Evolutionary conservation across 441 rosid genomes (phyloP), one percentile per base, ranked within the genome.

Genomic region (Gossypium davidsonii): DNA sequence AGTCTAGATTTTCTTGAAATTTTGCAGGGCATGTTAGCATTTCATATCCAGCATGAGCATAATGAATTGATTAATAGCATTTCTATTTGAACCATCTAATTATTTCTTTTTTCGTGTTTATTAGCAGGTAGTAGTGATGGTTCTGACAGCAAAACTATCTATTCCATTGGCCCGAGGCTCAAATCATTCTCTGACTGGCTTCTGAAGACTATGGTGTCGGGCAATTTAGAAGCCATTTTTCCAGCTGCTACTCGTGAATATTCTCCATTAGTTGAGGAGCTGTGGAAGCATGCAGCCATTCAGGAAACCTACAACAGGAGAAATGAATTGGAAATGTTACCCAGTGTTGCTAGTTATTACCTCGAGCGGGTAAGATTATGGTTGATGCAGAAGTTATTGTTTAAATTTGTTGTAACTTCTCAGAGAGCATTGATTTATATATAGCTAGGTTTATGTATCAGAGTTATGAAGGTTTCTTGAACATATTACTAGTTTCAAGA

Each of bases 281-380:
- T 95, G 62, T 95, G 99, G 99, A 85, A 75, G 74, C 96, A 93
- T 80, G 70, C 85, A 53, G 97, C 99, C 18, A 84, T 95, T 79
- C 92, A 88, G 82, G 89, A 92, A 25, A 87, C 98, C 2, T 95
- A 90, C 81, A 88, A 84, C 70, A 85, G 99, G 31, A 88, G 84
- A 83, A 86, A 74, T 37, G 98, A 95, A 79, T 68, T 95, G 69
- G 91, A 85, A 81, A 82, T 83, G 84, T 91, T 95, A 59, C 96
- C 98, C 44, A 89, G 91, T 81, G 91, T 91, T 64, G 94, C 95
- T 65, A 88, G 81, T 75, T 93, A 93, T 84, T 95, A 88, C 84
- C 79, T 93, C 69, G 96, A 92, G 83, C 83, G 83, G 85, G 97
- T 88, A 85, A 81, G 82, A 56, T 79, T 20, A 46, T 75, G 25